Conservation (phyloP, 805 yeast genomes). For the Candida nonsorbophila region DNA sequence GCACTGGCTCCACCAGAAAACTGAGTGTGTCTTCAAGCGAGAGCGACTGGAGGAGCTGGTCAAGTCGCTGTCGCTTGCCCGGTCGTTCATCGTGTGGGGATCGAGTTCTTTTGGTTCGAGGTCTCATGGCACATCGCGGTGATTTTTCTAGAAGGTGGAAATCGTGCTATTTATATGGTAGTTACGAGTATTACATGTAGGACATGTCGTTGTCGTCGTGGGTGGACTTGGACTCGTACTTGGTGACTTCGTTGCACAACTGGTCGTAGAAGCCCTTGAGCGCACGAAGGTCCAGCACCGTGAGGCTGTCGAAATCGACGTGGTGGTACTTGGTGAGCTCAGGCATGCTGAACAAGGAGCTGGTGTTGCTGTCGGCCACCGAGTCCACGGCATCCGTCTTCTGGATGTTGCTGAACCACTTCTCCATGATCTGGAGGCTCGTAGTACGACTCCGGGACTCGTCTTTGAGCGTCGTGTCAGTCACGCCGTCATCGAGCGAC, state of each 20-base stretch:
- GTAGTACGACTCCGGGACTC: conserved; percentile 23
- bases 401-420: conserved; percentile 34
- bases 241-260: conserved; percentile 19
- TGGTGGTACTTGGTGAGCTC: conserved; percentile 29
- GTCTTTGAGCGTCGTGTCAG: too few species aligned
- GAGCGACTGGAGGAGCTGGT: conserved; percentile 19
- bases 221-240: conserved; percentile 10
- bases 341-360: conserved; percentile 14
- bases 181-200: too few species aligned
- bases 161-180: too few species aligned
- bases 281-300: conserved; percentile 27
- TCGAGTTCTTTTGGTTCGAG: background rate
- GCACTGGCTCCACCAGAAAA: conserved; percentile 1
- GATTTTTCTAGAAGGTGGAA: too few species aligned
- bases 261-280: conserved; percentile 34
- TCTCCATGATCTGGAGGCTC: conserved; percentile 39
- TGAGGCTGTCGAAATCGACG: conserved; percentile 29
- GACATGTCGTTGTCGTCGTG: conserved; percentile 3
- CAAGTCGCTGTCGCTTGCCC: conserved; percentile 27
- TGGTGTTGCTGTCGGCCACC: conserved; percentile 13
- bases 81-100: background rate
- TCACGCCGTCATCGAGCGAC: too few species aligned
- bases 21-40: conserved; percentile 13
- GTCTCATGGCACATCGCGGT: too few species aligned
- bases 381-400: conserved; percentile 6